Evolutionary conservation across 2,329 filamentous ascomycete genomes (phyloP), one percentile per base, ranked within the genome.

Genomic region (Monosporascus sp.): DNA sequence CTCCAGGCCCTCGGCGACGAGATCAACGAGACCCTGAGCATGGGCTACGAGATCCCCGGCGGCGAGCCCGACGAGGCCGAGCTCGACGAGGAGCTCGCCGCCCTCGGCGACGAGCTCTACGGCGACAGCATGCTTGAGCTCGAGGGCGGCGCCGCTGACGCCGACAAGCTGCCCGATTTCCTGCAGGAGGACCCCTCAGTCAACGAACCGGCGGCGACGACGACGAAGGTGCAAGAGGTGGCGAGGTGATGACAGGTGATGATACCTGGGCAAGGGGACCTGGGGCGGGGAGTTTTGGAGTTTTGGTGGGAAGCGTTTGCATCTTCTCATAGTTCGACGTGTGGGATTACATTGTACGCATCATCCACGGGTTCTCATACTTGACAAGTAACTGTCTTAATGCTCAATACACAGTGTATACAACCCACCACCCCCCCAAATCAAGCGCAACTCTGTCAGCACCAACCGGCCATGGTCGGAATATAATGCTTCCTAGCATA

Each of bases 1-100:
- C 72, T 99, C 64, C 89, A 99, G 84, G 94, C 99, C 68, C 87
- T 97, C 56, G 93, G 94, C 3, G 97, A 97, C 72, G 94, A 99
- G 72, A 99, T 99, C 55, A 91, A 99, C 74, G 94, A 97, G 75
- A 92, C 88, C 60, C 87, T 99, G 53, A 87, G 88, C 56, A 75
- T 94, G 59, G 89, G 89, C 61, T 99, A 99, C 71, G 93, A 97
- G 68, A 81, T 99, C 37, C 94, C 94, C 0, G 94, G 99, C 65
- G 94, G 97, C 70, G 91, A 46, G 43, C 43, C 99, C 22, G 93
- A 97, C 70, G 94, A 99, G 82, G 85, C 88, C 2, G 94, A 99
- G 76, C 74, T 99, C 56, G 94, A 99, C 75, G 94, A 94, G 4
- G 94, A 99, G 78, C 74, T 99, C 50, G 94, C 99, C 77, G 92